Base-by-base conservation (phyloP, 2,329 filamentous ascomycete genomes). In the Exophiala sideris region DNA sequence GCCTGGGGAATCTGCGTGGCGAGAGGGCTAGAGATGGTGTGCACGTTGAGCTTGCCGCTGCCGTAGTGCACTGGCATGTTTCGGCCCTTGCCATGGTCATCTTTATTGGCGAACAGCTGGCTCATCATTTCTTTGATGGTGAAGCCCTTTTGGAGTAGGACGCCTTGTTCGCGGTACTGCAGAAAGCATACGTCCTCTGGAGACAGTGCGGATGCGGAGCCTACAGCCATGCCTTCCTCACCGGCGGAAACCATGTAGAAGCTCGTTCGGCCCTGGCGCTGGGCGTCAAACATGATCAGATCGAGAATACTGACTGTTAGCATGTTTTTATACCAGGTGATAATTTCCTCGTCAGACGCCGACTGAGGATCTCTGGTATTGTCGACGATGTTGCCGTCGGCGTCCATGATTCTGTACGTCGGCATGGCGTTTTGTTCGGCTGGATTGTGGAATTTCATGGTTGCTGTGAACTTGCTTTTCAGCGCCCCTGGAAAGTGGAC, bases 261-360 rank as follows among this genome's bases (percentile, higher is more conserved):
- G 70, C 87, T 91, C 96, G 73, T 18, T 16, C 90, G 83, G n/a
- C 91, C 91, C 72, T 99, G 94, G 45, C 94, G 80, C 72, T 97
- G 94, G 0, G 94, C 91, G 67, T 99, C 92, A 67, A 95, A 96
- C 91, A 97, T 96, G 68, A 97, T 88, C 89, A 97, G 94, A 68
- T 99, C 94, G 90, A 99, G 94, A 62, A 97, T 88, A 52, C 87
- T 84, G 52, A 86, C 82, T 79, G 76, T 79, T 54, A 86, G 70
- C 83, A 86, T 86, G 64, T 85, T 82, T 60, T 76, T 81, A 66
- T 86, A 86, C 71, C 83, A 77, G 4, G 70, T 75, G 39, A 85
- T 58, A 0, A 81, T 73, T 55, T 94, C 84, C 49, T 80, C 78
- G 54, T 81, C 74, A 38, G 79, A 77, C 1, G 94, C 82, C 65